phyloP scores from a whole-genome alignment of 805 yeast genomes.

The Barnettozyma botsteinii region DNA sequence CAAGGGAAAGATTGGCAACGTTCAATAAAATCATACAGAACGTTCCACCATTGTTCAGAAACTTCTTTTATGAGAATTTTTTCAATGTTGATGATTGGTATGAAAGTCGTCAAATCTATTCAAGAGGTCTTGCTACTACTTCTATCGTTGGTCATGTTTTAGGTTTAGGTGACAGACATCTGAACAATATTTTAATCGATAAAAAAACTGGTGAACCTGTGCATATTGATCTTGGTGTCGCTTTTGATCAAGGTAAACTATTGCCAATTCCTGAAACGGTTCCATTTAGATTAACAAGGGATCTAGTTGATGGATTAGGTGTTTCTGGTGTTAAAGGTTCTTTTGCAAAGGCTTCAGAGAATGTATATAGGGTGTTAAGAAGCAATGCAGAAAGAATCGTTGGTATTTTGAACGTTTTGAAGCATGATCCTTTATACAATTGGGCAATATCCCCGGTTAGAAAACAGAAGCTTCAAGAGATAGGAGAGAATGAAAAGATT shows the following conservation, averaged over 20 bases:
- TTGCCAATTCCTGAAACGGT: slow-evolving; percentile 88
- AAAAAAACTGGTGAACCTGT: slow-evolving; percentile 81
- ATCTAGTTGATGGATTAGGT: slow-evolving; percentile 91
- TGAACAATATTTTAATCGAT: slow-evolving; percentile 86
- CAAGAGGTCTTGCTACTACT: slow-evolving; percentile 74
- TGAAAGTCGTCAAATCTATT: slow-evolving; percentile 52
- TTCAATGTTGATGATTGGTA: slow-evolving; percentile 72
- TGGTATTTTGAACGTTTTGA: slow-evolving; percentile 77
- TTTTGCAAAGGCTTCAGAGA: slow-evolving; percentile 68
- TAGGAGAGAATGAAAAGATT: slow-evolving; percentile 4
- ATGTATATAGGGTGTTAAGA: slow-evolving; percentile 62
- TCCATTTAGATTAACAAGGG: slow-evolving; percentile 88
- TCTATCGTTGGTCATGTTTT: slow-evolving; percentile 84
- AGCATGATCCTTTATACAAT: slow-evolving; percentile 88
- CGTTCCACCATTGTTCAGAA: slow-evolving; percentile 61
- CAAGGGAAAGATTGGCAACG: slow-evolving; percentile 36
- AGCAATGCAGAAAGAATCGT: slow-evolving; percentile 61
- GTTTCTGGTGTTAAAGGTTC: slow-evolving; percentile 77
- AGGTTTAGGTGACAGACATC: slow-evolving; percentile 94
- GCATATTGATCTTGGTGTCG: slow-evolving; percentile 94
- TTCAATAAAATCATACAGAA: slow-evolving; percentile 43
- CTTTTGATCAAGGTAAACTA: slow-evolving; percentile 88
- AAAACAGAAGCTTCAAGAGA: slow-evolving; percentile 43
- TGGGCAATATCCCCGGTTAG: slow-evolving; percentile 85
- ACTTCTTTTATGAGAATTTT: slow-evolving; percentile 66